Conservation (phyloP, 2,329 filamentous ascomycete species). For the Parastagonospora avenae region DNA sequence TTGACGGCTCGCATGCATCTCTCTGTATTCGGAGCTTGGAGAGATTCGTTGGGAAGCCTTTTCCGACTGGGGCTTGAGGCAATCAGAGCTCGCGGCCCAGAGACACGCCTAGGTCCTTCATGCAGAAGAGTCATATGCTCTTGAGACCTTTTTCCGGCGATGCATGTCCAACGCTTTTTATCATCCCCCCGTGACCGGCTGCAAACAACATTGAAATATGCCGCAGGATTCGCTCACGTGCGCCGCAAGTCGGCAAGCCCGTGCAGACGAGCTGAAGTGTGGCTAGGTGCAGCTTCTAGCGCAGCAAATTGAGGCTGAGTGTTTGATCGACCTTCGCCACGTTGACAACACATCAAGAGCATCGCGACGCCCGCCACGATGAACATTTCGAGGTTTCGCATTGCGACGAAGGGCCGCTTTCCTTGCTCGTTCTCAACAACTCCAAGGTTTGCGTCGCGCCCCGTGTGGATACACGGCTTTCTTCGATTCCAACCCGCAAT, state of each 20-base stretch:
- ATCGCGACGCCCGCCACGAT: slow-evolving; percentile 10
- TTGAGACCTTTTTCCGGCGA: slow-evolving; percentile 29
- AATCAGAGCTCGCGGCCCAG: slow-evolving; percentile 35
- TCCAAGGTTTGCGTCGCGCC: slow-evolving; percentile 27
- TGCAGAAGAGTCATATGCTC: slow-evolving; percentile 39
- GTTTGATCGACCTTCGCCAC: slow-evolving; percentile 34
- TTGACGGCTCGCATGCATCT: slow-evolving; percentile 31
- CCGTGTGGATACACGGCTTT: slow-evolving; percentile 23
- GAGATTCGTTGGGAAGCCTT: slow-evolving; percentile 28
- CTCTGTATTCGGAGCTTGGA: slow-evolving; percentile 23
- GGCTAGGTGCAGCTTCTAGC: slow-evolving; percentile 36
- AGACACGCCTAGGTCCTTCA: slow-evolving; percentile 26
- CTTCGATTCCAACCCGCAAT: slow-evolving; percentile 28
- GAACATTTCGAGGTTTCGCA: slow-evolving; percentile 6
- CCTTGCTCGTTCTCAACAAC: slow-evolving; percentile 26
- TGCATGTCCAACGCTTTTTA: slow-evolving; percentile 24
- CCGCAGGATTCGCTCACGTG: slow-evolving; percentile 21
- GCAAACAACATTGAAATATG: slow-evolving; percentile 16
- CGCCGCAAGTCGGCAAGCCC: slow-evolving; percentile 29
- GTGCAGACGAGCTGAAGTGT: slow-evolving; percentile 36
- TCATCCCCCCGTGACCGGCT: slow-evolving; percentile 37
- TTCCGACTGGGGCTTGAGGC: slow-evolving; percentile 19
- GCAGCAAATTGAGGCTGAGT: slow-evolving; percentile 41
- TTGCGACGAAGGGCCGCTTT: slow-evolving; percentile 13
- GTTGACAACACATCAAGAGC: slow-evolving; percentile 39